These are phyloP conservation scores for Mycena amicta DNA, from an alignment of 768 basidiomycete genomes.

Conservation along the genomic window DNA sequence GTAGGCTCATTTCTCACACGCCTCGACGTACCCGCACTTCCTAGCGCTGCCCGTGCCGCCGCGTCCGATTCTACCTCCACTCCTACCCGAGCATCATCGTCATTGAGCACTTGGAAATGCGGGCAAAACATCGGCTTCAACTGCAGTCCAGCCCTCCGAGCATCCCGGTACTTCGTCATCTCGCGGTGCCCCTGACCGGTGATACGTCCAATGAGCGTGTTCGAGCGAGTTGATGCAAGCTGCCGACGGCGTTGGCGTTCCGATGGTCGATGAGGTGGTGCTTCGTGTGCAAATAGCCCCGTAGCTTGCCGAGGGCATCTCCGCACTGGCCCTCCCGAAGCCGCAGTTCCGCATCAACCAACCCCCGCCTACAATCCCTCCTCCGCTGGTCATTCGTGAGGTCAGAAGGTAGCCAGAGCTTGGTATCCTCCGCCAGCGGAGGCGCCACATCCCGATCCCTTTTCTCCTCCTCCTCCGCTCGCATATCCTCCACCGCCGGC, in stretches of 20 bases:
- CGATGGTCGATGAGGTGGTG: neutral
- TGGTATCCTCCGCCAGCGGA: slow-evolving; percentile 9
- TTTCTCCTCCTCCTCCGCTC: slow-evolving; percentile 5
- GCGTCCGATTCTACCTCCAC: no score
- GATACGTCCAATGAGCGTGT: neutral
- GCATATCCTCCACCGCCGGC: slow-evolving; percentile 3
- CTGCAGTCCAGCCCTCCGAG: neutral
- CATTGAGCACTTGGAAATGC: no score
- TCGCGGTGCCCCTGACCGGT: neutral
- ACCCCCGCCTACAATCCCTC: neutral
- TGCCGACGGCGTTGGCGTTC: neutral
- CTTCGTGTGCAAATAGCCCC: neutral
- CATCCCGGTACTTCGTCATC: neutral
- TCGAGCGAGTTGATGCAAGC: no score
- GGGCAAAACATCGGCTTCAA: no score
- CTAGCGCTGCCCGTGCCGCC: neutral
- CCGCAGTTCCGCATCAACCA: neutral
- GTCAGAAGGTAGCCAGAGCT: slow-evolving; percentile 10
- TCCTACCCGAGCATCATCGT: no score
- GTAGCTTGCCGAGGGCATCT: neutral
- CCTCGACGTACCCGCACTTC: no score
- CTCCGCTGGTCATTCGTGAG: neutral
- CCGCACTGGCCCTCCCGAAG: neutral
- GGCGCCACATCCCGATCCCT: neutral
- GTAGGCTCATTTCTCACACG: no score